A percentile compares a stretch with the other conserved stretches of the same genome.
Evolutionary conservation across 2,329 filamentous ascomycete genomes (phyloP).

Genomic region (Xylaria digitata): DNA sequence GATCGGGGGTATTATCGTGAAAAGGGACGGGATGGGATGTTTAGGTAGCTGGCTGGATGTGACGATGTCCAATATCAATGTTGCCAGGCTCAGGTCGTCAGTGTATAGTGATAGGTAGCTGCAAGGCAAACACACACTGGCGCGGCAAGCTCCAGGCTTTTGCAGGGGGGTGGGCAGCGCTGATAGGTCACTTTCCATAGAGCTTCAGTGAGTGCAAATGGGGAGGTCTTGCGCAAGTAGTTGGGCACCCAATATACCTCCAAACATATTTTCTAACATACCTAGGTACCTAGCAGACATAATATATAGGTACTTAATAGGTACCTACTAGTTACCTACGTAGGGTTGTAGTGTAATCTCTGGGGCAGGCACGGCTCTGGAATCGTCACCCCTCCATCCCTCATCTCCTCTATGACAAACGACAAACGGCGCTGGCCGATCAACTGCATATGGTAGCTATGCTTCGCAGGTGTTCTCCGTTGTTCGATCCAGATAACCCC

Average conservation of each 20-base stretch:
- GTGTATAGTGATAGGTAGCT: conserved; percentile 18
- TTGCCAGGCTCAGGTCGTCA: conserved; percentile 28
- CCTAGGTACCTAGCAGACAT: no score
- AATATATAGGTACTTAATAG: no score
- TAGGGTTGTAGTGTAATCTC: not conserved
- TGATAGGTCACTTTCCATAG: no score
- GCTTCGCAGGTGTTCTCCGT: conserved; percentile 20
- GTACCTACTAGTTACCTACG: not conserved
- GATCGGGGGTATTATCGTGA: conserved; percentile 8
- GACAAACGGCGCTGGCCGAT: not conserved
- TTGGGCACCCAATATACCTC: no score
- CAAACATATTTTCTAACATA: no score
- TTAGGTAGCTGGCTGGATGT: conserved; percentile 20
- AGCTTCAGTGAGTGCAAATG: not conserved
- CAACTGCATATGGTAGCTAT: not conserved
- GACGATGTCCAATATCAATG: conserved; percentile 43
- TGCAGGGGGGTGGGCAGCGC: conserved; percentile 20
- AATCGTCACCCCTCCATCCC: conserved; percentile 20
- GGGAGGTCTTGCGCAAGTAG: not conserved
- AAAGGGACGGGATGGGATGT: not conserved
- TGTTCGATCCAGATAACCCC: not conserved
- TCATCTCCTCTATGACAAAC: not conserved
- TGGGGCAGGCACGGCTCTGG: no score
- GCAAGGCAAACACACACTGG: conserved; percentile 45
- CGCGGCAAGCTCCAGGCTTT: conserved; percentile 41